phyloP scores from a whole-genome alignment of 345 rosid genomes.

The Barbarea vulgaris region DNA sequence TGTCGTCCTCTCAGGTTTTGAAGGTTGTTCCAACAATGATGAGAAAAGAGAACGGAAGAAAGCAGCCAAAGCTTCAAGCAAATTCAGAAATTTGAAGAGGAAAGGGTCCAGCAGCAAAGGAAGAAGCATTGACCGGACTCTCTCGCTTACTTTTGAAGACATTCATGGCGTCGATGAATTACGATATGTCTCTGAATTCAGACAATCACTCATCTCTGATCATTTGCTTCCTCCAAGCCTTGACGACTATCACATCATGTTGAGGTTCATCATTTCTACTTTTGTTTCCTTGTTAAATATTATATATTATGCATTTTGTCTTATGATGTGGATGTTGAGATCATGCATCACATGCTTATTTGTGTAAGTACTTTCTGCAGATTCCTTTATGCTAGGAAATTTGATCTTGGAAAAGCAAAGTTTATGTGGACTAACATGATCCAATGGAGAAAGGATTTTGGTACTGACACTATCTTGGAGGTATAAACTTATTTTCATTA shows the following conservation, averaged over 20 bases:
- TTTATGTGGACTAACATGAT: conserved; percentile 86
- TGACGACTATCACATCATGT: conserved; percentile 71
- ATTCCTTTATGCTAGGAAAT: conserved; percentile 82
- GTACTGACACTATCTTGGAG: conserved; percentile 81
- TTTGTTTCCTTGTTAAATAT: neutral
- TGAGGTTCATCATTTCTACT: conserved; percentile 45
- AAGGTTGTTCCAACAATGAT: conserved; percentile 57
- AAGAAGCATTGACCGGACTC: conserved; percentile 22
- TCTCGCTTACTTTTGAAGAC: conserved; percentile 66
- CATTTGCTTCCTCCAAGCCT: conserved; percentile 63
- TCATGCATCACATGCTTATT: neutral
- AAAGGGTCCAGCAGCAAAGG: neutral
- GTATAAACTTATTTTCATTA: conserved; percentile 36
- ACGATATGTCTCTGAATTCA: conserved; percentile 61
- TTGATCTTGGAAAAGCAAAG: conserved; percentile 73
- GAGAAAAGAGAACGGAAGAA: conserved; percentile 72
- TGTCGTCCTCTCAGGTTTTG: conserved; percentile 46
- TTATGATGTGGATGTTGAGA: conserved; percentile 4
- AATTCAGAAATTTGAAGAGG: conserved; percentile 41
- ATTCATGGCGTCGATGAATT: conserved; percentile 68
- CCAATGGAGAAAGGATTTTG: conserved; percentile 86
- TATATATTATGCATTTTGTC: neutral
- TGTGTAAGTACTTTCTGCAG: conserved; percentile 38
- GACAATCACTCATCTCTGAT: conserved; percentile 57
- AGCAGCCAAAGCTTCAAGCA: conserved; percentile 70